These are phyloP conservation scores for Kluyveromyces sp. DNA, from an alignment of 1,139 yeast genomes.

Conservation along the genomic window DNA sequence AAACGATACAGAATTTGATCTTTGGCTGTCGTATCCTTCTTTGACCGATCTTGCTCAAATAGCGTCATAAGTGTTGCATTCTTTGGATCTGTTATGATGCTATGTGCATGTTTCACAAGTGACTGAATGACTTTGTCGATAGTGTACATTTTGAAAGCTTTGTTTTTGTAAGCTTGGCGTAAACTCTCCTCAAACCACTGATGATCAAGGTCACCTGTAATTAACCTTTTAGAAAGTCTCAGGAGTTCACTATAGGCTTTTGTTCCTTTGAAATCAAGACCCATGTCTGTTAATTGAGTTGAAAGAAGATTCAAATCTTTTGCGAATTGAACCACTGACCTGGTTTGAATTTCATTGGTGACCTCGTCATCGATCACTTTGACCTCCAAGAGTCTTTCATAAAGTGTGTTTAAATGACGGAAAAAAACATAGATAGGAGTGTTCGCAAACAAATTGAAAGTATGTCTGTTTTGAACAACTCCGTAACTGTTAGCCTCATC, in stretches of 20 bases:
- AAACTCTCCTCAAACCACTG: slow-evolving; percentile 93
- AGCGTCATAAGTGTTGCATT: slow-evolving; percentile 74
- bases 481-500: slow-evolving; percentile 32
- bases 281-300: slow-evolving; percentile 70
- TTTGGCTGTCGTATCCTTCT: slow-evolving; percentile 56
- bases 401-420: slow-evolving; percentile 77
- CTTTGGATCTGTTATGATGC: slow-evolving; percentile 70
- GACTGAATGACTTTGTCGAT: slow-evolving; percentile 90
- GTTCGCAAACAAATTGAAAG: slow-evolving; percentile 78
- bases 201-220: slow-evolving; percentile 89
- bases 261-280: slow-evolving; percentile 61
- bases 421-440: slow-evolving; percentile 87
- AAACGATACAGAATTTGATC: slow-evolving; percentile 87
- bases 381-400: slow-evolving; percentile 71
- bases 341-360: slow-evolving; percentile 58
- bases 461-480: slow-evolving; percentile 31
- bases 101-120: slow-evolving; percentile 80
- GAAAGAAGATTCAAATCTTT: slow-evolving; percentile 77
- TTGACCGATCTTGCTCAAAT: slow-evolving; percentile 72
- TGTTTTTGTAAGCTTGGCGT: slow-evolving; percentile 91
- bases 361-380: slow-evolving; percentile 62
- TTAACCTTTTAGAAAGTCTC: slow-evolving; percentile 61
- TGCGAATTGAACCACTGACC: slow-evolving; percentile 76
- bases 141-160: slow-evolving; percentile 87
- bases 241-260: slow-evolving; percentile 76